Evolutionary conservation across 2,329 filamentous ascomycete genomes (phyloP).

Genomic region (Penicillium expansum): DNA sequence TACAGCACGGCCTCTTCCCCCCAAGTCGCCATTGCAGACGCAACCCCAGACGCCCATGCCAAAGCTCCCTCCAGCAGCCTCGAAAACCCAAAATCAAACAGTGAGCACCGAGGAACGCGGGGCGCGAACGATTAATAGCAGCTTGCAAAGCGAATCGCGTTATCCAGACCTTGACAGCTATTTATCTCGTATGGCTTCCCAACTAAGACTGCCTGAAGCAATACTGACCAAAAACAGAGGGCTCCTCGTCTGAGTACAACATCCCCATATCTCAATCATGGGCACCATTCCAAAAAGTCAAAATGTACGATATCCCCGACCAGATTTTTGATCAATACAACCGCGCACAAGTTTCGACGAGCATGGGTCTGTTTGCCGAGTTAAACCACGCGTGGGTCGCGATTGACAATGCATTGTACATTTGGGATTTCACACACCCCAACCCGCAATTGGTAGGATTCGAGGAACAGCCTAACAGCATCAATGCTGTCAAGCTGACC

Average conservation of each 20-base stretch:
- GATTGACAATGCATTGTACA: constrained; percentile 91
- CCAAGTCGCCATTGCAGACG: constrained; percentile 6
- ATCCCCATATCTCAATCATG: constrained; percentile 66
- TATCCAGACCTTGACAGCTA: constrained; percentile 90
- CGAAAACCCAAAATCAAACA: constrained; percentile 49
- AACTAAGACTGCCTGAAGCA: background rate
- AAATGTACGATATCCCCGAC: constrained; percentile 87
- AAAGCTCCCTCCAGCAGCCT: constrained; percentile 37
- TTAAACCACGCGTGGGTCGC: constrained; percentile 93
- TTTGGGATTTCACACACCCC: constrained; percentile 97
- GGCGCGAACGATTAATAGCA: constrained; percentile 76
- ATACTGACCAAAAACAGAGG: constrained; percentile 55
- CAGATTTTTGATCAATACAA: constrained; percentile 92
- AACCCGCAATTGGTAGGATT: constrained; percentile 89
- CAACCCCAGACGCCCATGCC: constrained; percentile 32
- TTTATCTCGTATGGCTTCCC: constrained; percentile 68
- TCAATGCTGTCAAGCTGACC: constrained; percentile 86
- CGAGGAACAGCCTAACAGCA: constrained; percentile 82
- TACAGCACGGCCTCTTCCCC: background rate
- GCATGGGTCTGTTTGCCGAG: constrained; percentile 92
- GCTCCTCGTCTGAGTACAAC: constrained; percentile 89
- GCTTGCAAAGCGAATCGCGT: constrained; percentile 69
- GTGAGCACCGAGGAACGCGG: constrained; percentile 74
- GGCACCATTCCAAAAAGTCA: constrained; percentile 84
- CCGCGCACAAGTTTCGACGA: constrained; percentile 77